A percentile compares a stretch with the other conserved stretches of the same genome.
These are phyloP conservation scores for Sophora flavescens DNA, from an alignment of 306 rosid genomes.

Conservation along the genomic window DNA sequence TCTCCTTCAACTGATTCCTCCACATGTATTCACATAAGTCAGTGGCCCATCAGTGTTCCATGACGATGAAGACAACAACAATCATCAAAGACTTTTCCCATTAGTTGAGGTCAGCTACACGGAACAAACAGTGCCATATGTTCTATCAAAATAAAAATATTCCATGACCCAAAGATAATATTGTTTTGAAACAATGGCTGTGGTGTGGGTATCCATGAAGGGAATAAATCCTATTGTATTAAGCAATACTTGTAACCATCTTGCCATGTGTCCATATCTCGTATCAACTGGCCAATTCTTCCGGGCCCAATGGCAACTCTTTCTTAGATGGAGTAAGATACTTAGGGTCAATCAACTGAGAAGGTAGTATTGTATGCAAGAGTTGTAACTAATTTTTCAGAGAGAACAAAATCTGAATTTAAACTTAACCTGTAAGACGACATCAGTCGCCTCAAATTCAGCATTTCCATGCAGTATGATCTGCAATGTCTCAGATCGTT, in stretches of 20 bases:
- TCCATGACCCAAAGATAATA: neutral
- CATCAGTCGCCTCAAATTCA: slow-evolving; percentile 89
- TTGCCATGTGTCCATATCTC: slow-evolving; percentile 42
- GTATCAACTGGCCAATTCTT: slow-evolving; percentile 19
- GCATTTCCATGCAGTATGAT: slow-evolving; percentile 90
- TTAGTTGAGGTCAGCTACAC: too few relatives aligned
- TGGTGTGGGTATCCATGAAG: neutral
- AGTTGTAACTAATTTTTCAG: slow-evolving; percentile 14
- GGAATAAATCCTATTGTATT: neutral
- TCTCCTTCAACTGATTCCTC: too few relatives aligned
- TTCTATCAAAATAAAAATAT: neutral
- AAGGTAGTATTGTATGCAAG: neutral
- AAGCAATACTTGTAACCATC: slow-evolving; percentile 19
- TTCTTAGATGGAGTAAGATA: slow-evolving; percentile 8
- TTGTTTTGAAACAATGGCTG: slow-evolving; percentile 6
- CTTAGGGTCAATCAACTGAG: slow-evolving; percentile 4
- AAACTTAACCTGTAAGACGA: slow-evolving; percentile 74
- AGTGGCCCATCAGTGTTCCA: too few relatives aligned
- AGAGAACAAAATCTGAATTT: neutral
- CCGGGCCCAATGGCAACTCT: slow-evolving; percentile 20
- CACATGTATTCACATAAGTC: too few relatives aligned
- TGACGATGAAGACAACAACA: too few relatives aligned
- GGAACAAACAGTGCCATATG: too few relatives aligned
- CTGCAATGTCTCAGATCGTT: slow-evolving; percentile 71
- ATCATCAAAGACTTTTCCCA: too few relatives aligned